These are phyloP conservation scores for Cyclotella atomus DNA, from an alignment of 108 stramenopile species.

Conservation along the genomic window DNA sequence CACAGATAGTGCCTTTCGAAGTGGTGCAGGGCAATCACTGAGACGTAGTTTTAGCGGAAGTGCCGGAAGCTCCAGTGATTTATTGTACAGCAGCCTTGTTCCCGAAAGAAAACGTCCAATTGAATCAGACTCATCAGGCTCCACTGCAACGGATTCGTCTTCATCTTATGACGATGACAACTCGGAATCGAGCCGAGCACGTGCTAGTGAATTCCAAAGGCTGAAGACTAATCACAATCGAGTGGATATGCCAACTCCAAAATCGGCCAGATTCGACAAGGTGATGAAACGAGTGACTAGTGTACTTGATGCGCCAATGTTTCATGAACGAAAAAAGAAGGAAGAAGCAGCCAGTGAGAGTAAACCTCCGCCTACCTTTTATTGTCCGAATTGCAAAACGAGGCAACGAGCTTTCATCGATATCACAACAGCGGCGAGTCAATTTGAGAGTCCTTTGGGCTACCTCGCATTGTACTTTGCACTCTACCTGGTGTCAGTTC, in stretches of 20 bases:
- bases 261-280: conserved; percentile 24
- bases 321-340: conserved; percentile 10
- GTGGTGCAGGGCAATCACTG: background rate
- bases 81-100: conserved; percentile 7
- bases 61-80: background rate
- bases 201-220: conserved; percentile 21
- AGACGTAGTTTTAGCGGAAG: background rate
- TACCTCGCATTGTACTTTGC: conserved; percentile 80
- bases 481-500: conserved; percentile 71
- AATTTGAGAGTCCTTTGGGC: conserved; percentile 70
- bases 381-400: conserved; percentile 84
- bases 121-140: conserved; percentile 10
- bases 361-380: conserved; percentile 68
- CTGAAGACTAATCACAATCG: conserved; percentile 4
- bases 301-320: conserved; percentile 22
- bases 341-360: conserved; percentile 34
- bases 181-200: background rate
- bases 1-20: background rate
- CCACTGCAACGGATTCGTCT: conserved; percentile 21
- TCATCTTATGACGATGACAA: conserved; percentile 23
- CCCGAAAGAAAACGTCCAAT: background rate
- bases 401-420: conserved; percentile 81
- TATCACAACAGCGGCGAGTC: conserved; percentile 67
- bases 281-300: conserved; percentile 24
- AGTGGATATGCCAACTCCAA: conserved; percentile 1